A percentile compares a stretch with the other conserved stretches of the same genome.
These are phyloP conservation scores for Salvia miltiorrhiza DNA, from an alignment of 257 asterid genomes.

Conservation along the genomic window DNA sequence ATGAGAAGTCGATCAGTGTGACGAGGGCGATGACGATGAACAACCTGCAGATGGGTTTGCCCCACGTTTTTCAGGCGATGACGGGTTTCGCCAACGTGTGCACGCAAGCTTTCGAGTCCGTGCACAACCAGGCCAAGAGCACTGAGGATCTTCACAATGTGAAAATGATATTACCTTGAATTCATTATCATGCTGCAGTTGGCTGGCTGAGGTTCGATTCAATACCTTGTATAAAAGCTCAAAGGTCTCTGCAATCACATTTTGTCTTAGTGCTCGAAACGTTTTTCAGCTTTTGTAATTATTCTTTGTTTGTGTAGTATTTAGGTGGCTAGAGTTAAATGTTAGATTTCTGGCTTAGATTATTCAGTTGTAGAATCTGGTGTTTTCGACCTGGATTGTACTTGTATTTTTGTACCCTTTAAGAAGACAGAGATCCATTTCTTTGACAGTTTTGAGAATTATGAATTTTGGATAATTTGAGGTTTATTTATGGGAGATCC, in stretches of 20 bases:
- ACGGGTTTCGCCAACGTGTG: conserved; percentile 87
- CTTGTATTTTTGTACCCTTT: conserved; percentile 3
- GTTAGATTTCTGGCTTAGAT: conserved; percentile 14
- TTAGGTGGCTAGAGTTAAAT: conserved; percentile 17
- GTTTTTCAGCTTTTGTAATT: conserved; percentile 14
- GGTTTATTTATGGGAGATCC: no score
- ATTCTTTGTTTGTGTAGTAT: conserved; percentile 21
- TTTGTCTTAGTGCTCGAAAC: conserved; percentile 5
- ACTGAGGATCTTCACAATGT: conserved; percentile 46
- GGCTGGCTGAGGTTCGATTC: background rate
- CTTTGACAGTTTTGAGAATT: conserved; percentile 16
- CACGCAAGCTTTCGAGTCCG: conserved; percentile 73
- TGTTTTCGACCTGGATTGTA: conserved; percentile 6
- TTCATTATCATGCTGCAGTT: background rate
- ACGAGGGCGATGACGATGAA: conserved; percentile 84
- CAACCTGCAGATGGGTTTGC: conserved; percentile 89
- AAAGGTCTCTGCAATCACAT: conserved; percentile 4
- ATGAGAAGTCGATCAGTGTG: conserved; percentile 67
- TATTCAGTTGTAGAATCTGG: conserved; percentile 26
- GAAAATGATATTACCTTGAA: conserved; percentile 67
- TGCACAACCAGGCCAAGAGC: conserved; percentile 67
- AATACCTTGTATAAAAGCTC: conserved; percentile 25
- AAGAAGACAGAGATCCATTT: conserved; percentile 6
- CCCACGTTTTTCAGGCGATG: conserved; percentile 89
- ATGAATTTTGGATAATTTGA: background rate